A percentile compares a stretch with the other conserved stretches of the same genome.
Evolutionary conservation across 2,329 filamentous ascomycete species (phyloP).

Genomic region (Didymella arachidicola): DNA sequence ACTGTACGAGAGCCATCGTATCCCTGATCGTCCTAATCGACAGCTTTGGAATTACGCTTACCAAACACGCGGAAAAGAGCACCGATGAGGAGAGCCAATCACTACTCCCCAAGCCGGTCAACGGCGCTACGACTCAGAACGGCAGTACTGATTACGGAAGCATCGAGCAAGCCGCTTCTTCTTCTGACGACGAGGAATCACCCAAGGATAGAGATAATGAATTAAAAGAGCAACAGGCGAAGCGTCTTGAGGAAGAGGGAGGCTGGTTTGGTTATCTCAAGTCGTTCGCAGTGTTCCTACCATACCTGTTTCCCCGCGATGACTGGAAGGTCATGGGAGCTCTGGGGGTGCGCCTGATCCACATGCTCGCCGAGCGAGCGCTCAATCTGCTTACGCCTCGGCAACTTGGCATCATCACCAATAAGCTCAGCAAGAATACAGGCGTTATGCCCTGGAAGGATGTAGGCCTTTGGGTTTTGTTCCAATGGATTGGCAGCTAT

Average conservation of each 20-base stretch:
- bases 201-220: constrained; percentile 61
- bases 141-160: constrained; percentile 49
- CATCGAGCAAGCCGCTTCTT: constrained; percentile 26
- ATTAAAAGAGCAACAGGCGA: constrained; percentile 61
- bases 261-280: constrained; percentile 81
- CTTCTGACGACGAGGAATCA: constrained; percentile 57
- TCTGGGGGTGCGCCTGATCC: constrained; percentile 70
- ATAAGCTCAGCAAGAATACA: constrained; percentile 66
- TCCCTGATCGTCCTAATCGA: constrained; percentile 40
- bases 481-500: constrained; percentile 59
- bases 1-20: constrained; percentile 30
- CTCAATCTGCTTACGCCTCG: constrained; percentile 81
- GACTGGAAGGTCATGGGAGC: constrained; percentile 72
- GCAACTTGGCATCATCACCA: constrained; percentile 80
- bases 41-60: constrained; percentile 40
- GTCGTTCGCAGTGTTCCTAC: constrained; percentile 76
- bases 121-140: constrained; percentile 50
- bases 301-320: constrained; percentile 78
- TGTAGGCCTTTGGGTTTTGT: constrained; percentile 60
- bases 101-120: constrained; percentile 59
- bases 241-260: constrained; percentile 75
- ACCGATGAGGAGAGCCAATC: constrained; percentile 67
- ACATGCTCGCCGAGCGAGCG: constrained; percentile 73
- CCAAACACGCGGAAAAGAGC: constrained; percentile 42
- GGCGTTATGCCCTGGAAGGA: constrained; percentile 61